Conservation (phyloP, 441 rosid genomes). For the Mallotus repandus region DNA sequence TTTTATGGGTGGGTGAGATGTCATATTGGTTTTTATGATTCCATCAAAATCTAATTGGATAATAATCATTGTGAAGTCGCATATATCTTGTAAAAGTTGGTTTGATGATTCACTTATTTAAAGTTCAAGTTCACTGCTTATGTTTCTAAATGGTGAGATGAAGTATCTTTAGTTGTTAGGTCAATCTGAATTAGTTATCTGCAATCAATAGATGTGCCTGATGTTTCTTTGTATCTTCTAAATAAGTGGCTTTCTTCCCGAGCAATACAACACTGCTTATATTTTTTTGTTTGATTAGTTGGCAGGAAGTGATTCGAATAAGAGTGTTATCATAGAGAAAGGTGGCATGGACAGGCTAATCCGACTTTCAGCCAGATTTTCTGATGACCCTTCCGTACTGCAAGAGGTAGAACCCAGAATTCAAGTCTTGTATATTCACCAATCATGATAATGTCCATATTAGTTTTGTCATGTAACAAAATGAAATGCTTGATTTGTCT, state of each 20-base stretch:
- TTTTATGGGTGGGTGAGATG: neutral
- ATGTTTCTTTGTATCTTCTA: neutral
- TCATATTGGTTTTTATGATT: neutral
- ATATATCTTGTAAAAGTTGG: neutral
- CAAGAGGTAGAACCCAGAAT: slow-evolving; percentile 61
- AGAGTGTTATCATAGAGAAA: slow-evolving; percentile 73
- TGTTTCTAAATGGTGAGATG: no score
- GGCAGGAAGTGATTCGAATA: slow-evolving; percentile 95
- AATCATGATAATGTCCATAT: neutral
- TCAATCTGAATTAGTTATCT: neutral
- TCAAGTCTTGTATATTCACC: neutral
- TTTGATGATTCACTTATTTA: neutral
- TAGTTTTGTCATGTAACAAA: neutral
- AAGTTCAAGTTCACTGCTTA: neutral
- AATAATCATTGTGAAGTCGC: neutral
- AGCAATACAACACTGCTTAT: no score
- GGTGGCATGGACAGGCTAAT: slow-evolving; percentile 67
- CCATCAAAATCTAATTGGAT: neutral
- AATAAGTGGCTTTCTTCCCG: slow-evolving; percentile 10
- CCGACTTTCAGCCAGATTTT: slow-evolving; percentile 64
- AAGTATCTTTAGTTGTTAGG: neutral
- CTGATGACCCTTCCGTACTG: slow-evolving; percentile 74
- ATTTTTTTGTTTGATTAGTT: slow-evolving; percentile 44
- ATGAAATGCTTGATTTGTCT: neutral
- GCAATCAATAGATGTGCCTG: neutral